Evolutionary conservation across 495 filamentous ascomycete genomes (phyloP).

Genomic region (Annulohypoxylon bovei): DNA sequence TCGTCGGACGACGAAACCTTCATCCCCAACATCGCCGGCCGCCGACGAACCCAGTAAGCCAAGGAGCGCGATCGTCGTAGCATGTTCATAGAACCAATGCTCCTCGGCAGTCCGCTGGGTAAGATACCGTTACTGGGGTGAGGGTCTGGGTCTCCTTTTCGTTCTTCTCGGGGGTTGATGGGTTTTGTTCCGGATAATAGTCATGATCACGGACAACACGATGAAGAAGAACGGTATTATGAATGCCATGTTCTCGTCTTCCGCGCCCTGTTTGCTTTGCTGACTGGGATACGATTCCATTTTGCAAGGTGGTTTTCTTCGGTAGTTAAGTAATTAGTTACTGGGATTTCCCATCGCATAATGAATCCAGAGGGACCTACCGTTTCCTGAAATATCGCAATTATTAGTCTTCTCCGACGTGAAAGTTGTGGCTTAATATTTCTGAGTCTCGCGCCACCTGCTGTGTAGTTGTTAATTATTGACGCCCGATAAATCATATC

Average conservation of each 20-base stretch:
- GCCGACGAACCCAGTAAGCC: too few relatives aligned
- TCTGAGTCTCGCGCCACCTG: background rate
- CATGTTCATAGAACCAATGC: too few relatives aligned
- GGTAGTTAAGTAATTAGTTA: background rate
- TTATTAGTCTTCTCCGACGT: background rate
- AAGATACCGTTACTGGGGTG: background rate
- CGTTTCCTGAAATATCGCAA: background rate
- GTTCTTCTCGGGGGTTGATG: background rate
- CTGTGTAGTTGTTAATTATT: background rate
- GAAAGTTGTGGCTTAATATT: background rate
- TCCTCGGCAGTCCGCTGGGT: background rate
- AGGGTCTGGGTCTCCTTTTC: too few relatives aligned
- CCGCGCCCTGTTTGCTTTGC: background rate
- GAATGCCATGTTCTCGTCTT: background rate
- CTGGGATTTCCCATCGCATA: background rate
- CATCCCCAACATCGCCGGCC: slow-evolving; percentile 17
- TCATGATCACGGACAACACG: background rate
- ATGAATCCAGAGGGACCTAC: background rate
- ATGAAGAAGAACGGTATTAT: background rate
- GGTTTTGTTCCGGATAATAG: background rate
- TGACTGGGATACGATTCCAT: background rate
- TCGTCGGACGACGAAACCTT: slow-evolving; percentile 16
- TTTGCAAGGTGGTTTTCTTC: background rate
- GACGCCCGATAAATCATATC: background rate
- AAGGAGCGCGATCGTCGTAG: too few relatives aligned